Conservation (phyloP, 176 grass and related monocot species). For the Oryza longistaminata region DNA sequence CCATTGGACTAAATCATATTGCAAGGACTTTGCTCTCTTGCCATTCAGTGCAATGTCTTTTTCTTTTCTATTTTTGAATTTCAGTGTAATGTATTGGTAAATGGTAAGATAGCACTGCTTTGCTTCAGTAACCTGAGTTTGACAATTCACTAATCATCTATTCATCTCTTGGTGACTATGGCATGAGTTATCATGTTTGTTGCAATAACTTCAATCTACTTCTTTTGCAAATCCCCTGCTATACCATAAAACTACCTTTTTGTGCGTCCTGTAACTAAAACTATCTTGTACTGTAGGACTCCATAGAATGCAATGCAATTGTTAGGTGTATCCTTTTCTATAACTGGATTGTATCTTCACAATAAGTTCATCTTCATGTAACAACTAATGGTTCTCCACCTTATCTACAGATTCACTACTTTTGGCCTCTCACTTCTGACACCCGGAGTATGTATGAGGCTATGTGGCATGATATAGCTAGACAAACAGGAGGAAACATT, state of each 20-base stretch:
- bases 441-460: constrained; percentile 56
- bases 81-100: neutral
- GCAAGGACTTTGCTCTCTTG: neutral
- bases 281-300: neutral
- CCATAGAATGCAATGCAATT: neutral
- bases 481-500: constrained; percentile 46
- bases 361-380: constrained; percentile 1
- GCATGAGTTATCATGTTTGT: neutral
- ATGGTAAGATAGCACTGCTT: neutral
- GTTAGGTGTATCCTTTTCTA: neutral
- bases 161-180: neutral
- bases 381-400: neutral
- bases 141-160: neutral
- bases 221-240: neutral
- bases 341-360: neutral
- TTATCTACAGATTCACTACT: constrained; percentile 66
- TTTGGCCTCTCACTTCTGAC: constrained; percentile 73
- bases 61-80: no score
- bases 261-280: neutral
- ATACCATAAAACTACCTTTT: neutral
- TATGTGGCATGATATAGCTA: constrained; percentile 59
- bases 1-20: neutral
- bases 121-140: neutral
- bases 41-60: neutral
- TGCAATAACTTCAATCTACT: neutral